Percentiles rank a stretch among this genome's conserved stretches.
phyloP scores from a whole-genome alignment of 495 filamentous ascomycete species.

The Neurospora sp. region DNA sequence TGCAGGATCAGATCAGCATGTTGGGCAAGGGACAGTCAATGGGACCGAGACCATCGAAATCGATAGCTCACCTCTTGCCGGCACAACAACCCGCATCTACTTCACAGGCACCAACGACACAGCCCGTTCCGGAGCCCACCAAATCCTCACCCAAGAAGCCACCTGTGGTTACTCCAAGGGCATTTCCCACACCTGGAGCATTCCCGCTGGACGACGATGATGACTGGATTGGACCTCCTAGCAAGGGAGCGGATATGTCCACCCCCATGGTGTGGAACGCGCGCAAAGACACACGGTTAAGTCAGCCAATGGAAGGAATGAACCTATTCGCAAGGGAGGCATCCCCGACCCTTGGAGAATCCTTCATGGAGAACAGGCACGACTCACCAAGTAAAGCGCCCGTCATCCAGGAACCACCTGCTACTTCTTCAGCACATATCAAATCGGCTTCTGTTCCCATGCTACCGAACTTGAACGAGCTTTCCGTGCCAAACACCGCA shows the following conservation, averaged over 20 bases:
- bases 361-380: conserved; percentile 20
- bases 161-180: conserved; percentile 4
- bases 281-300: conserved; percentile 46
- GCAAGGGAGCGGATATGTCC: conserved; percentile 9
- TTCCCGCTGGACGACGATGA: conserved; percentile 58
- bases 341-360: conserved; percentile 15
- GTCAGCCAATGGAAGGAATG: conserved; percentile 50
- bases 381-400: conserved; percentile 31
- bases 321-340: conserved; percentile 36
- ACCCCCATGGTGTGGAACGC: conserved; percentile 24
- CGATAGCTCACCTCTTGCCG: conserved; percentile 44
- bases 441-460: conserved; percentile 49
- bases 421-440: conserved; percentile 30
- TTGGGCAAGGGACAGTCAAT: conserved; percentile 67
- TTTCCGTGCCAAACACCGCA: conserved; percentile 18
- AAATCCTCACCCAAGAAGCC: conserved; percentile 25
- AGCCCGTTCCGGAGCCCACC: conserved; percentile 40
- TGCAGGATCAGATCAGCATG: conserved; percentile 90
- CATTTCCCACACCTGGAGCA: conserved; percentile 34
- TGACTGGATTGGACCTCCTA: conserved; percentile 72
- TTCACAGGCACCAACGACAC: conserved; percentile 22
- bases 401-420: conserved; percentile 23
- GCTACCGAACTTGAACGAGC: conserved; percentile 36
- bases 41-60: conserved; percentile 55
- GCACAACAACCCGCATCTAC: conserved; percentile 16